phyloP scores from a whole-genome alignment of 768 basidiomycete genomes.

The Tylopilus sp. region DNA sequence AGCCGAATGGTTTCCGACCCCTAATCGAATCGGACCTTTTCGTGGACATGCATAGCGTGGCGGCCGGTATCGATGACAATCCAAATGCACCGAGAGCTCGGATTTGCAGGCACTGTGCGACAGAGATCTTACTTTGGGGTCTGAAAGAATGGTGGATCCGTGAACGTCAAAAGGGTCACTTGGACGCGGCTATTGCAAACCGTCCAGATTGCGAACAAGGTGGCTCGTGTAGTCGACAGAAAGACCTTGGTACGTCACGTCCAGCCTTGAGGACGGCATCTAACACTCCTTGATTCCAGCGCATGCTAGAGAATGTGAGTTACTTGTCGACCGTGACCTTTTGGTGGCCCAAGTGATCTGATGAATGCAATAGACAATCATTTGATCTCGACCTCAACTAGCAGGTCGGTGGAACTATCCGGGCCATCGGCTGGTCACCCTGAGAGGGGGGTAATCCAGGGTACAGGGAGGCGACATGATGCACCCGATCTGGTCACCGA shows the following conservation, averaged over 20 bases:
- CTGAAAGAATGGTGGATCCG: constrained; percentile 80
- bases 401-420: constrained; percentile 1
- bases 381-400: constrained; percentile 21
- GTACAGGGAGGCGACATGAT: constrained; percentile 1
- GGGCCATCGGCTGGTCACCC: neutral
- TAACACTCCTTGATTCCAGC: constrained; percentile 35
- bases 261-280: constrained; percentile 1
- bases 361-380: constrained; percentile 37
- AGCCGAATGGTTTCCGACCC: constrained; percentile 60
- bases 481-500: neutral
- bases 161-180: constrained; percentile 66
- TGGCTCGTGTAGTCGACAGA: constrained; percentile 55
- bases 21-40: constrained; percentile 72
- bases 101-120: constrained; percentile 71
- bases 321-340: neutral
- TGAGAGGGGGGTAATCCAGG: neutral
- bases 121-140: constrained; percentile 73
- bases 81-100: constrained; percentile 55
- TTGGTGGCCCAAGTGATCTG: neutral
- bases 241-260: constrained; percentile 54
- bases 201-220: constrained; percentile 70
- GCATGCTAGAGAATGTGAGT: constrained; percentile 76
- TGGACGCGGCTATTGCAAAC: constrained; percentile 52
- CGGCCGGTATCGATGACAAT: constrained; percentile 53
- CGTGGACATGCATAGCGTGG: constrained; percentile 59